Evolutionary conservation across 2,329 filamentous ascomycete species (phyloP), one percentile per base, ranked within the genome.

Genomic region (Aspergillus neotritici): DNA sequence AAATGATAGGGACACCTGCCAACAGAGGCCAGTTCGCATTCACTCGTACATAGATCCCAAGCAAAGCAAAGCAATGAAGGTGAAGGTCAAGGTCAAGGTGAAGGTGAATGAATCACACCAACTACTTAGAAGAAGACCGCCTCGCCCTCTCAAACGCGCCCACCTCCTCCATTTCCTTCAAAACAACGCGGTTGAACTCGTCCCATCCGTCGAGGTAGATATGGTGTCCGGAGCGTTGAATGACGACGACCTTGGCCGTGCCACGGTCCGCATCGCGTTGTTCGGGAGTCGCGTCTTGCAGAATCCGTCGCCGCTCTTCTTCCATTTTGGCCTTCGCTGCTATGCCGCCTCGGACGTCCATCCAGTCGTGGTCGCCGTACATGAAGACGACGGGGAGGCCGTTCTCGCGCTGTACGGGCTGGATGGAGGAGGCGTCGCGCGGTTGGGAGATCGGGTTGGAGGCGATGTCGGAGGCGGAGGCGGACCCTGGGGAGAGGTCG

Each of bases 291-390:
- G 78, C 85, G 15, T 76, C 66, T 10, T 75, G 67, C 3, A 95
- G 68, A 0, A 77, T 73, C 38, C 78, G 77, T 17, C 69, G 67
- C 51, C 78, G 79, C 50, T 84, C 81, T 45, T 83, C 75, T 47
- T 87, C 83, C 10, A 97, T 77, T 64, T 85, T 89, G 66, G 90
- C 80, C 59, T 86, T 80, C 0, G 90, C 83, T 0, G 86, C 88
- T 36, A 83, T 80, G 0, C 93, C 93, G 21, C 90, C 93, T 0
- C 82, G 81, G 7, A 93, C 83, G 54, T 98, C 93, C 93, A 98
- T 98, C 93, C 93, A 98, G 72, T 98, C 93, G 60, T 93, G 83
- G 57, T 97, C 90, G 50, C 93, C 93, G 62, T 98, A 98, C 86
- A 97, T 90, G 62, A 98, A 79, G 7, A 97, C 78, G 28, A 97